A percentile compares a stretch with the other conserved stretches of the same genome.
Evolutionary conservation across 805 yeast genomes (phyloP).

Genomic region (Kurtzmaniella fragi): DNA sequence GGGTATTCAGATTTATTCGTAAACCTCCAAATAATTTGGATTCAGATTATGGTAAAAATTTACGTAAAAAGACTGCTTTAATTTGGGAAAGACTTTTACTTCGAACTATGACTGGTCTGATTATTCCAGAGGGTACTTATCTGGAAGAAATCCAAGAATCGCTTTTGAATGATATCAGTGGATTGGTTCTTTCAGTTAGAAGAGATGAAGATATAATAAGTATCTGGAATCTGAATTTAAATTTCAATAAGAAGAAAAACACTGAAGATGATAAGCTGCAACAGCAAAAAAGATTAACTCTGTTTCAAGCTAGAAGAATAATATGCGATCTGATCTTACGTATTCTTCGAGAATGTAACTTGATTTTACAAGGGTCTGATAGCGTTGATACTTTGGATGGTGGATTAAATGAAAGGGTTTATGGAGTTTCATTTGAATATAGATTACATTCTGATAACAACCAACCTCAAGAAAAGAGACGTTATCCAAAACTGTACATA

Average conservation of each 20-base stretch:
- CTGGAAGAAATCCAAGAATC: slow-evolving; percentile 31
- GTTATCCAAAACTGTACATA: slow-evolving; percentile 2
- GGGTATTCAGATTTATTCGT: slow-evolving; percentile 50
- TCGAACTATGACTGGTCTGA: slow-evolving; percentile 46
- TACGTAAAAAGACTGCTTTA: slow-evolving; percentile 32
- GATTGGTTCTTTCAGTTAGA: slow-evolving; percentile 55
- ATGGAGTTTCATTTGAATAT: slow-evolving; percentile 44
- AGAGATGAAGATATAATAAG: slow-evolving; percentile 55
- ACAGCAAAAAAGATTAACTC: slow-evolving; percentile 26
- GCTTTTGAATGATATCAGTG: slow-evolving; percentile 50
- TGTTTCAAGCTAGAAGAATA: slow-evolving; percentile 41
- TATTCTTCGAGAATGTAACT: slow-evolving; percentile 45
- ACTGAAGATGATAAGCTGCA: slow-evolving; percentile 17
- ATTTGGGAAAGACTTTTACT: slow-evolving; percentile 56
- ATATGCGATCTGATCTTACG: slow-evolving; percentile 44
- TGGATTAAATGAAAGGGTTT: slow-evolving; percentile 37
- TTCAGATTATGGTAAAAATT: slow-evolving; percentile 9
- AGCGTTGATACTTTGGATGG: slow-evolving; percentile 25
- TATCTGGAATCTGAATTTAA: slow-evolving; percentile 56
- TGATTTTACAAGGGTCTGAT: slow-evolving; percentile 33
- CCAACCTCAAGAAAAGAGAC: slow-evolving; percentile 7
- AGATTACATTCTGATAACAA: slow-evolving; percentile 39
- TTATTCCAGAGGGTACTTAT: slow-evolving; percentile 32
- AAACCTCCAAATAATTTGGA: slow-evolving; percentile 17
- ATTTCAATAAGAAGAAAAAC: slow-evolving; percentile 22